Evolutionary conservation across 148 eudicot species (phyloP), one percentile per base, ranked within the genome.

Genomic region (Camellia lanceoleosa): DNA sequence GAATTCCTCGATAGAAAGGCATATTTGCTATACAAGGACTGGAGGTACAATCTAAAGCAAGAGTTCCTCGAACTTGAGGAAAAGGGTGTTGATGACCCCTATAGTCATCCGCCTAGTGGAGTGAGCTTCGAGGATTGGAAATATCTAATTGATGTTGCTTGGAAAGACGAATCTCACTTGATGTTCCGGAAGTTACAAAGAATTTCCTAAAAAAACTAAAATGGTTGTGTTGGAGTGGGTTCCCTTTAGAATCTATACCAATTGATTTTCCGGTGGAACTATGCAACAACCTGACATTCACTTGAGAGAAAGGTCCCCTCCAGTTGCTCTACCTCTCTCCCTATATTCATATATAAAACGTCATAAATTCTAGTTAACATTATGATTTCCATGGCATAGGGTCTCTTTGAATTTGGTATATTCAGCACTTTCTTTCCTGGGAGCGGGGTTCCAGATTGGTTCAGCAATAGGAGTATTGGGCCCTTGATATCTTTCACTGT

Each of bases 171-270:
- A n/a, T n/a, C n/a, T n/a, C n/a, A n/a, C n/a, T n/a, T n/a, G n/a
- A n/a, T n/a, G n/a, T n/a, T n/a, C n/a, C n/a, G n/a, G 67, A 43
- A 8, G 43, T 15, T 77, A 56, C 14, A 23, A 67, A 38, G 1
- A 56, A 5, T 58, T 81, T 52, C 68, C 75, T 41, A 52, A 56
- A 5, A 2, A 3, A 15, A 23, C 14, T 81, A 23, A 65, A 23
- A n/a, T 75, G 74, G 79, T 60, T 81, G 61, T n/a, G 41, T 58
- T 74, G 79, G 79, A 68, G 19, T 75, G 74, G 79, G 18, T 75
- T 75, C 47, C 63, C 79, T 9, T 42, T 15, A 4, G 20, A n/a
- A 67, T 66, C 16, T 19, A 19, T 81, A 2, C 79, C 74, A 0
- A 58, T 0, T 5, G 19, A 56, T 38, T 77, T 81, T 38, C 60